Conservation (phyloP, 768 basidiomycete genomes). For the Psilocybe cyanescens region DNA sequence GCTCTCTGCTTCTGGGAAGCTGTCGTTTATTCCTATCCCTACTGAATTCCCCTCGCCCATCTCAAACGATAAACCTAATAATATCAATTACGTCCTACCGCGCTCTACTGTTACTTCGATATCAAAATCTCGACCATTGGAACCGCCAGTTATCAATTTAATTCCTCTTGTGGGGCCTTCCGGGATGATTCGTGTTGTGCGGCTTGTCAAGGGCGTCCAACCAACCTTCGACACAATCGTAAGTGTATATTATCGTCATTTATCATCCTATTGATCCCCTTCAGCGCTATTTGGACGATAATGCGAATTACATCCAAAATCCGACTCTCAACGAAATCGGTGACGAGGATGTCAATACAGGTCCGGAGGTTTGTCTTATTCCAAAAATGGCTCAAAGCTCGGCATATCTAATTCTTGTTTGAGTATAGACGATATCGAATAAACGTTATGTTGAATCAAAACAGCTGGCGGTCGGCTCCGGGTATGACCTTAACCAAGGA, state of each 20-base stretch:
- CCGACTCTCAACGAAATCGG: conserved; percentile 47
- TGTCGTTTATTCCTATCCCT: conserved; percentile 60
- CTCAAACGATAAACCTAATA: conserved; percentile 44
- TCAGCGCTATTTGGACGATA: conserved; percentile 59
- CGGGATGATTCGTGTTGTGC: conserved; percentile 53
- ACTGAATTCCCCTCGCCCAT: conserved; percentile 37
- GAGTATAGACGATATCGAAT: conserved; percentile 46
- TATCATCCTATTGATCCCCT: conserved; percentile 15
- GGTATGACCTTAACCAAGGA: conserved; percentile 65
- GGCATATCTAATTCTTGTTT: neutral
- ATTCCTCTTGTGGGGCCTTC: conserved; percentile 44
- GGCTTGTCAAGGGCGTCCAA: conserved; percentile 56
- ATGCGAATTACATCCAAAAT: conserved; percentile 56
- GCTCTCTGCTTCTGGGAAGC: conserved; percentile 61
- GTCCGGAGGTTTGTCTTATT: conserved; percentile 16
- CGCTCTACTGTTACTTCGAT: conserved; percentile 49
- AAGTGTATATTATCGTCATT: conserved; percentile 30
- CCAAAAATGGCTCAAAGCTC: neutral
- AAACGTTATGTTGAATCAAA: conserved; percentile 73
- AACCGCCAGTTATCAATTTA: conserved; percentile 47
- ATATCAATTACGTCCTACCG: conserved; percentile 54
- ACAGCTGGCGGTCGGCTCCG: conserved; percentile 66
- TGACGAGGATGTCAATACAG: conserved; percentile 3
- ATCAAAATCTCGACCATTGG: conserved; percentile 38
- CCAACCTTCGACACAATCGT: conserved; percentile 67